These are phyloP conservation scores for Leishmania martiniquensis DNA, from an alignment of 208 protist species.

Conservation along the genomic window DNA sequence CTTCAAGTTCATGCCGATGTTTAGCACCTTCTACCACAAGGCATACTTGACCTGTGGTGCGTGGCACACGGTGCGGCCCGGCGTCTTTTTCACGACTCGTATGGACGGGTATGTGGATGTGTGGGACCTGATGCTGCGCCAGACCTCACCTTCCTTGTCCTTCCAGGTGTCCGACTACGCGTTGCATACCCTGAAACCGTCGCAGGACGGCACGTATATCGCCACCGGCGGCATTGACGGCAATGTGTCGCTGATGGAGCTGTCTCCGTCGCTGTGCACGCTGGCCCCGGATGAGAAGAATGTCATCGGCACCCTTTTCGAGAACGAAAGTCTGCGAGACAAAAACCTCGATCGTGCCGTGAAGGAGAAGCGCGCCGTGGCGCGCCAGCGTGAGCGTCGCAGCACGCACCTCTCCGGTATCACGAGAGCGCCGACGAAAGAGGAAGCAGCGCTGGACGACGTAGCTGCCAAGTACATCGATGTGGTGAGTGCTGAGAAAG, in stretches of 20 bases:
- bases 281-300: constrained; percentile 90
- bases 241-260: constrained; percentile 93
- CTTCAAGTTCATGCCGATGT: constrained; percentile 94
- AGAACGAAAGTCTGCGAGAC: constrained; percentile 93
- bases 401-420: constrained; percentile 63
- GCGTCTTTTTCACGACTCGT: constrained; percentile 96
- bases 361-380: constrained; percentile 79
- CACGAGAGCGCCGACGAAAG: constrained; percentile 29
- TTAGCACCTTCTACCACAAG: constrained; percentile 96
- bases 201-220: constrained; percentile 81
- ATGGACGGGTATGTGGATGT: constrained; percentile 97
- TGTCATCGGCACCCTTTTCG: constrained; percentile 89
- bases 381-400: constrained; percentile 66
- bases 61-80: constrained; percentile 94
- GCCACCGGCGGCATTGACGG: constrained; percentile 94
- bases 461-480: constrained; percentile 59
- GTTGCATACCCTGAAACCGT: constrained; percentile 86
- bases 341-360: constrained; percentile 93
- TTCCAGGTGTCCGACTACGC: constrained; percentile 93
- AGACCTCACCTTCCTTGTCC: constrained; percentile 92
- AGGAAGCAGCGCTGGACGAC: constrained; percentile 56
- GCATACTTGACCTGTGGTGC: constrained; percentile 94
- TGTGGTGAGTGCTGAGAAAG: constrained; percentile 50
- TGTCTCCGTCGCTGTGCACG: constrained; percentile 90
- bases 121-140: constrained; percentile 96